These are phyloP conservation scores for Teunomyces pallodes DNA, from an alignment of 805 yeast species.

Conservation along the genomic window DNA sequence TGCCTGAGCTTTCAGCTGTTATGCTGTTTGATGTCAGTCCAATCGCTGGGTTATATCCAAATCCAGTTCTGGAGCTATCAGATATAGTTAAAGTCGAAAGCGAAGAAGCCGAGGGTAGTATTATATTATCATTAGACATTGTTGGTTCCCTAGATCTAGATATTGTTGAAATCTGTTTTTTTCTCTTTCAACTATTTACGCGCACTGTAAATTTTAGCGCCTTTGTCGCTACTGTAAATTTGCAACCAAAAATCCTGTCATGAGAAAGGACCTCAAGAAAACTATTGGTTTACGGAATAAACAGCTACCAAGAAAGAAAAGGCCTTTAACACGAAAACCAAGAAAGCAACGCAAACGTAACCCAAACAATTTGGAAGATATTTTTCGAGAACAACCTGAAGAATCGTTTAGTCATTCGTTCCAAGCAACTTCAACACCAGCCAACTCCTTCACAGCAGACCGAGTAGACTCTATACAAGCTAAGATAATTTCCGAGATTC, in stretches of 20 bases:
- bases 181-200: neutral
- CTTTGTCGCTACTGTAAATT: neutral
- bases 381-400: neutral
- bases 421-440: slow-evolving; percentile 15
- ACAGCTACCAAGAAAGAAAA: neutral
- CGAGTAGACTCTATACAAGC: slow-evolving; percentile 2
- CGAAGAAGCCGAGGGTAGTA: slow-evolving; percentile 30
- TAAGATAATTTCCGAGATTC: slow-evolving; percentile 5
- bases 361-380: neutral
- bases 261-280: neutral
- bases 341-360: neutral
- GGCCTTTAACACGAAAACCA: neutral
- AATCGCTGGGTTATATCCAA: slow-evolving; percentile 44
- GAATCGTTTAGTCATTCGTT: slow-evolving; percentile 2
- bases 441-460: slow-evolving; percentile 1
- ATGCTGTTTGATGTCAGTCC: slow-evolving; percentile 42
- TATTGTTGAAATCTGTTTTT: neutral
- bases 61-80: slow-evolving; percentile 28
- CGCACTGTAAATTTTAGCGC: neutral
- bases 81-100: slow-evolving; percentile 27
- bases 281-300: neutral
- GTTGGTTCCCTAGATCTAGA: neutral
- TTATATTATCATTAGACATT: slow-evolving; percentile 24
- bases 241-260: neutral
- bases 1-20: slow-evolving; percentile 34